phyloP scores from a whole-genome alignment of 345 rosid genomes.

The Eucalyptus camaldulensis region DNA sequence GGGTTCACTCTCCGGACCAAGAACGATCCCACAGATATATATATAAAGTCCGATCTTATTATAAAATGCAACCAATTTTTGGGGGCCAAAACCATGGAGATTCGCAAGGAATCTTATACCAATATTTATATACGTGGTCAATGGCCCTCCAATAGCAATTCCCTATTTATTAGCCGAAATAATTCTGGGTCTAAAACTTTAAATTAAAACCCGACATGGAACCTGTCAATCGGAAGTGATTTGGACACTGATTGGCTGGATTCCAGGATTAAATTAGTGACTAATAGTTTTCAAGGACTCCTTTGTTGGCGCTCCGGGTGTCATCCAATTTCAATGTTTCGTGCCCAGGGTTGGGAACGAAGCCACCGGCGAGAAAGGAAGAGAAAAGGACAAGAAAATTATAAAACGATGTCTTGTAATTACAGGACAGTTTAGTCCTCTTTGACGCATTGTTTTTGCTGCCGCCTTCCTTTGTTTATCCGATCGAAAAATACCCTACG shows the following conservation, averaged over 20 bases:
- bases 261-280: neutral
- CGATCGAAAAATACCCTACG: neutral
- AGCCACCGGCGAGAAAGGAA: neutral
- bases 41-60: neutral
- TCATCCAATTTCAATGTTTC: neutral
- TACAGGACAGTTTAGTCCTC: neutral
- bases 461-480: neutral
- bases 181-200: neutral
- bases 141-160: neutral
- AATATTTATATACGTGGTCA: neutral
- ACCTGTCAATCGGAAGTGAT: neutral
- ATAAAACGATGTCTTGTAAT: neutral
- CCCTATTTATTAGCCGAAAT: neutral
- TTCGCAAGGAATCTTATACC: neutral
- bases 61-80: neutral
- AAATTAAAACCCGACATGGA: neutral
- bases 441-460: neutral
- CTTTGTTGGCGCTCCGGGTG: neutral
- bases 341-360: neutral
- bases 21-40: neutral
- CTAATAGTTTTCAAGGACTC: neutral
- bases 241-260: neutral
- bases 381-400: neutral
- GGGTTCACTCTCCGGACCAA: neutral
- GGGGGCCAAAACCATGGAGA: neutral